Evolutionary conservation across 495 filamentous ascomycete genomes (phyloP).

Genomic region (Aspergillus sclerotiicarbonarius): DNA sequence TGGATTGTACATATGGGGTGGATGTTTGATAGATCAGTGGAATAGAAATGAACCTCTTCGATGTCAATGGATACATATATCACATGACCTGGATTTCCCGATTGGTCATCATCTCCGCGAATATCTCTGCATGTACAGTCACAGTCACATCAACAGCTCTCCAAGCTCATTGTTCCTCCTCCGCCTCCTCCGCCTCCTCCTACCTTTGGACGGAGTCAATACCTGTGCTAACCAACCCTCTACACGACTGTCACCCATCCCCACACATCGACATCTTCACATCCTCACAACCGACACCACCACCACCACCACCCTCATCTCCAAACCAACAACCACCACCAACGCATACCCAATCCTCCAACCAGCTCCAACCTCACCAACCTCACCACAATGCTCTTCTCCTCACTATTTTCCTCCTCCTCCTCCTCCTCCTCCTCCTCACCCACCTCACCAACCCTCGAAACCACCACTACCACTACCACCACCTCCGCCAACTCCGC

Average conservation of each 20-base stretch:
- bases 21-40: no score
- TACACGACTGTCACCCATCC: no score
- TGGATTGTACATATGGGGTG: no score
- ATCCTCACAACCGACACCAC: no score
- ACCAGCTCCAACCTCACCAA: background rate
- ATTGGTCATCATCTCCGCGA: background rate
- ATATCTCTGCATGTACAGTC: background rate
- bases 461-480: slow-evolving; percentile 4
- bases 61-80: background rate
- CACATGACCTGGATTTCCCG: background rate
- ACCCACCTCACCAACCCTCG: slow-evolving; percentile 17
- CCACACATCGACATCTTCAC: no score
- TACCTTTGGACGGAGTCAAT: background rate
- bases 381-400: slow-evolving; percentile 10
- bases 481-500: slow-evolving; percentile 3
- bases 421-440: slow-evolving; percentile 14
- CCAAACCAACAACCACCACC: background rate
- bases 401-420: slow-evolving; percentile 12
- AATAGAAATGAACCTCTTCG: no score
- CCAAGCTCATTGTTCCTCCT: background rate
- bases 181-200: no score
- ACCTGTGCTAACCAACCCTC: background rate
- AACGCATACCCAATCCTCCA: background rate
- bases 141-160: background rate
- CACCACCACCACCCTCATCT: no score